Percentiles rank a stretch among this genome's conserved stretches.
phyloP scores from a whole-genome alignment of 176 grass and related monocot species.

The Aegilops tauschii region DNA sequence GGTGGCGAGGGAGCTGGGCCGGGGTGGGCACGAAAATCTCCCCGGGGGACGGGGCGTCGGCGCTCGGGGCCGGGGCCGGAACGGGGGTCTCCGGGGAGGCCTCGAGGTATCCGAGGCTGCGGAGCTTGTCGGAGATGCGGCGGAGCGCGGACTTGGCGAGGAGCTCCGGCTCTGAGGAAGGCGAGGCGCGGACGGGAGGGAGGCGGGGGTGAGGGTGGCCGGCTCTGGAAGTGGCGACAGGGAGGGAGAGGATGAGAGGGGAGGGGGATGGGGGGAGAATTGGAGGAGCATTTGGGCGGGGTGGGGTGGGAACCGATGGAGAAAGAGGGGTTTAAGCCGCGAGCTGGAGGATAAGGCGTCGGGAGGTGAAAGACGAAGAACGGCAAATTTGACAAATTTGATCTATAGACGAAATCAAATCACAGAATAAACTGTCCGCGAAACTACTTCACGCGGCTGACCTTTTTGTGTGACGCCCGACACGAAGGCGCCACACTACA shows the following conservation, averaged over 20 bases:
- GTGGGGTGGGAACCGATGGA: conserved; percentile 2
- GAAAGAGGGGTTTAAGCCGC: conserved; percentile 32
- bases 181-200: conserved; percentile 20
- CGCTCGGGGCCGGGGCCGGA: not conserved
- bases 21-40: conserved; percentile 85
- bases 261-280: conserved; percentile 34
- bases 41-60: conserved; percentile 37
- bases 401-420: too few species aligned
- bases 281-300: conserved; percentile 42
- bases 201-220: not conserved
- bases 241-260: conserved; percentile 18
- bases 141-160: conserved; percentile 67
- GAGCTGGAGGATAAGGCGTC: conserved; percentile 32
- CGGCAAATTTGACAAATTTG: too few species aligned
- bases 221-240: not conserved
- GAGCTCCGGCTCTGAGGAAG: conserved; percentile 33
- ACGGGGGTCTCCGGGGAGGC: not conserved
- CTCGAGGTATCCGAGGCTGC: conserved; percentile 69
- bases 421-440: too few species aligned
- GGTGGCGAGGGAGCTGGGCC: conserved; percentile 49
- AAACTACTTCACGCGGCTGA: too few species aligned
- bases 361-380: not conserved
- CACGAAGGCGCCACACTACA: too few species aligned
- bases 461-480: too few species aligned
- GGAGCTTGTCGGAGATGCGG: conserved; percentile 90